Base-by-base conservation (phyloP, 2,329 filamentous ascomycete species). In the Lachnellula hyalina region DNA sequence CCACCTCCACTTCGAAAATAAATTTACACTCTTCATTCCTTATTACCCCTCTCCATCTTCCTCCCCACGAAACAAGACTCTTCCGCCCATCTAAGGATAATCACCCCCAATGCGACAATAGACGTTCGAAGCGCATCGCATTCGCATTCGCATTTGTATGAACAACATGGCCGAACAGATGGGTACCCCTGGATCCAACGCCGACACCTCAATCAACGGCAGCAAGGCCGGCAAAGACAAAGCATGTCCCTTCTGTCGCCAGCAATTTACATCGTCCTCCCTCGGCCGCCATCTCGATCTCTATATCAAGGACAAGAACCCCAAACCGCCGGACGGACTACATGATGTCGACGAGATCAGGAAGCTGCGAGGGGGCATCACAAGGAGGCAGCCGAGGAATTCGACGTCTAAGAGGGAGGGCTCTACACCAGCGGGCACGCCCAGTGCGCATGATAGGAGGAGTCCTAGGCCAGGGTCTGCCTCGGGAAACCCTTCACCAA, bases 241-340 rank as follows among this genome's bases (percentile, higher is more conserved):
- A 68, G 85, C 79, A 61, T 96, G 93, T 70, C 89, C 86, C 36
- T 97, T 90, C 74, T 97, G 93, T 71, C 80, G 84, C 47, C 90
- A 96, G 71, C 80, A 87, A 6, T 97, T 96, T 69, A 96, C 93
- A 15, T 96, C 92, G 1, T 96, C 91, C 15, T 96, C 90, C 2
- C 83, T 97, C 51, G 93, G 93, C 49, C 87, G 93, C 46, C 93
- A 97, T 73, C 85, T 96, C 62, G 93, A 97, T 70, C 82, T 96
- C 40, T 96, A 95, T 71, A 92, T 96, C 66, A 92, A 91, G 68
- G 87, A 91, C 56, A 95, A 91, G 75, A 96, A 96, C 70, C 90
- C 93, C 1, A 94, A 92, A 72, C 80, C 86, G 1, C 76, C 87
- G 6, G 93, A 97, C 73, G 92, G 92, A 49, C 75, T 96, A 46